These are phyloP conservation scores for Chloranthus sessilifolius DNA, from an alignment of 164 flowering plant species.

Conservation along the genomic window DNA sequence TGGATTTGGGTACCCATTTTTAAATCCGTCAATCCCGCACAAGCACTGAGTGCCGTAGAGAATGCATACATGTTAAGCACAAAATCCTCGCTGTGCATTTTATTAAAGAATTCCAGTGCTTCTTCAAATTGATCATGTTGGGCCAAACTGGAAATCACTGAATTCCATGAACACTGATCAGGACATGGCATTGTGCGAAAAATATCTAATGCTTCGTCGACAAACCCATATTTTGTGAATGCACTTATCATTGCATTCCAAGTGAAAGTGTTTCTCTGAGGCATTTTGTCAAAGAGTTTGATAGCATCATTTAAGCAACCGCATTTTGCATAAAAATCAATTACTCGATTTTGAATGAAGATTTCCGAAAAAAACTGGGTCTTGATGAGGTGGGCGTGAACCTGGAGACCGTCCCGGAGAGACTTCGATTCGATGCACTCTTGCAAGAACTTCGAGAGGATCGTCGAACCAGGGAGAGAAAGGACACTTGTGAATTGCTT, in stretches of 20 bases:
- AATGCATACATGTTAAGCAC: constrained; percentile 17
- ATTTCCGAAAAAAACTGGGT: constrained; percentile 19
- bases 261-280: constrained; percentile 18
- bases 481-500: constrained; percentile 10
- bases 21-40: constrained; percentile 16
- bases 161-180: constrained; percentile 27
- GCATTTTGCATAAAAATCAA: constrained; percentile 21
- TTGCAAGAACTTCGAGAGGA: constrained; percentile 17
- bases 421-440: constrained; percentile 17
- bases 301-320: constrained; percentile 18
- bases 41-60: constrained; percentile 20
- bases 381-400: constrained; percentile 22
- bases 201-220: constrained; percentile 12
- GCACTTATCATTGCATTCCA: constrained; percentile 24
- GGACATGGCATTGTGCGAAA: constrained; percentile 17
- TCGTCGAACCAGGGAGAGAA: constrained; percentile 17
- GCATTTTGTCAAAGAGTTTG: constrained; percentile 19
- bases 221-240: constrained; percentile 12
- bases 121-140: constrained; percentile 13
- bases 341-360: constrained; percentile 22
- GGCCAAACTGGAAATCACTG: constrained; percentile 22
- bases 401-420: constrained; percentile 8
- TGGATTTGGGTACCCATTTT: constrained; percentile 19
- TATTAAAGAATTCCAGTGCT: constrained; percentile 13
- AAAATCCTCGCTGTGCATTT: constrained; percentile 21